Percentiles rank a stretch among this genome's conserved stretches.
Conservation (phyloP, 2,329 filamentous ascomycete genomes). For the Venturia oleaginea region DNA sequence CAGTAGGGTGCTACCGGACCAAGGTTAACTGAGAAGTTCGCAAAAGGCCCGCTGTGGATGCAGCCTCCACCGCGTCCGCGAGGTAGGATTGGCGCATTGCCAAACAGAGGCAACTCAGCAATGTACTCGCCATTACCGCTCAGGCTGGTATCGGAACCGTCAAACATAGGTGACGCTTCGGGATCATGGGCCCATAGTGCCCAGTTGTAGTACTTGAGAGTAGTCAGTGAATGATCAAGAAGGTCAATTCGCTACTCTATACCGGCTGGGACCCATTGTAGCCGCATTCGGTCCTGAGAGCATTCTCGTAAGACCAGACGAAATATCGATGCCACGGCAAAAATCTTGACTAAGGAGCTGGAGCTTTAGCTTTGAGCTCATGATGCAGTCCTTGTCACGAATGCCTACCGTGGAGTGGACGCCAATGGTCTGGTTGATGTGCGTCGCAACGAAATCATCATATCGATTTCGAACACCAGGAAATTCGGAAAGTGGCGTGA, state of each 20-base stretch:
- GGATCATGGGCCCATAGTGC: conserved; percentile 24
- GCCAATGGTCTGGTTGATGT: conserved; percentile 4
- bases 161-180: conserved; percentile 21
- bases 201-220: conserved; percentile 23
- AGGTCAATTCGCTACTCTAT: background rate
- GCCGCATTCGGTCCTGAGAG: conserved; percentile 13
- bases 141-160: conserved; percentile 28
- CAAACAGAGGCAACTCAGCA: conserved; percentile 6
- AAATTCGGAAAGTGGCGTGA: conserved; percentile 1
- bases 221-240: background rate
- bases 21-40: conserved; percentile 30
- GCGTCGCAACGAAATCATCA: conserved; percentile 14
- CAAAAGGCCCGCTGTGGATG: conserved; percentile 20
- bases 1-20: conserved; percentile 25
- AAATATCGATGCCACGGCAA: conserved; percentile 13
- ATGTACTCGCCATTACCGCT: conserved; percentile 19
- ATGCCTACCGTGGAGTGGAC: conserved; percentile 4
- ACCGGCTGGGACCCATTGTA: conserved; percentile 11
- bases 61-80: conserved; percentile 21
- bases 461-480: conserved; percentile 12
- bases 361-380: background rate
- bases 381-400: too few relatives aligned
- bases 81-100: conserved; percentile 12
- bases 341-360: background rate
- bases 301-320: conserved; percentile 8